These are phyloP conservation scores for Bryoglossum gracile DNA, from an alignment of 495 filamentous ascomycete genomes.

Conservation along the genomic window DNA sequence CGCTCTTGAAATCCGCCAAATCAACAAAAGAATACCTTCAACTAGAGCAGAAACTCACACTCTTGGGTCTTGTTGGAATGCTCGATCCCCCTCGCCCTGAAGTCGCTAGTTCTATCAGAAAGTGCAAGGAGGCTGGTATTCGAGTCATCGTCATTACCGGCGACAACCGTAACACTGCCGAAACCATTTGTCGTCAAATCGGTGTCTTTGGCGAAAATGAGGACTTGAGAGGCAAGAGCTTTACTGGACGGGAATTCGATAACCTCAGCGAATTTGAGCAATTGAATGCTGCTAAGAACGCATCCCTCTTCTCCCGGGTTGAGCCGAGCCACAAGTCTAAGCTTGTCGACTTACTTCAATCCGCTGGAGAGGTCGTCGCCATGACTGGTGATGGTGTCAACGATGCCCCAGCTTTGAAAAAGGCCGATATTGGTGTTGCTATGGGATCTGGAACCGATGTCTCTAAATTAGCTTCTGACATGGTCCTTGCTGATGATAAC, in stretches of 20 bases:
- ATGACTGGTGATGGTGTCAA: constrained; percentile 99
- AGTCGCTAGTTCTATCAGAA: constrained; percentile 74
- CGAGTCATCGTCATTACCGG: constrained; percentile 97
- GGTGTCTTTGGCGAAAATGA: constrained; percentile 83
- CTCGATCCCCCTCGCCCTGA: constrained; percentile 96
- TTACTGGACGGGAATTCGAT: constrained; percentile 92
- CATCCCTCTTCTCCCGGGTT: constrained; percentile 92
- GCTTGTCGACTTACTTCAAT: constrained; percentile 93
- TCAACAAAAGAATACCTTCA: constrained; percentile 75
- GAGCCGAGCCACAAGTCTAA: constrained; percentile 94
- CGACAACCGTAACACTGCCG: constrained; percentile 94
- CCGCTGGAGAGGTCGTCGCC: constrained; percentile 87
- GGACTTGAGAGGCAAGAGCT: constrained; percentile 85
- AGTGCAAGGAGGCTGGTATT: constrained; percentile 89
- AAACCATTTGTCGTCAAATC: constrained; percentile 95
- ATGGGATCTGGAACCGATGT: constrained; percentile 99
- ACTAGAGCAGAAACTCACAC: constrained; percentile 87
- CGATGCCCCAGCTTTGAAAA: constrained; percentile 96
- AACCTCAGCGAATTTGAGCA: constrained; percentile 70
- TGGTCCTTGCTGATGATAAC: constrained; percentile 98
- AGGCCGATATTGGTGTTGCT: constrained; percentile 96
- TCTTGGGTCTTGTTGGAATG: constrained; percentile 93
- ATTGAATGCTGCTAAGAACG: constrained; percentile 72
- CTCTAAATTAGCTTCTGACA: constrained; percentile 92
- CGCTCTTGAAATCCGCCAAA: constrained; percentile 64